Evolutionary conservation across 129 eudicot species (phyloP), one percentile per base, ranked within the genome.

Genomic region (Mikania micrantha): DNA sequence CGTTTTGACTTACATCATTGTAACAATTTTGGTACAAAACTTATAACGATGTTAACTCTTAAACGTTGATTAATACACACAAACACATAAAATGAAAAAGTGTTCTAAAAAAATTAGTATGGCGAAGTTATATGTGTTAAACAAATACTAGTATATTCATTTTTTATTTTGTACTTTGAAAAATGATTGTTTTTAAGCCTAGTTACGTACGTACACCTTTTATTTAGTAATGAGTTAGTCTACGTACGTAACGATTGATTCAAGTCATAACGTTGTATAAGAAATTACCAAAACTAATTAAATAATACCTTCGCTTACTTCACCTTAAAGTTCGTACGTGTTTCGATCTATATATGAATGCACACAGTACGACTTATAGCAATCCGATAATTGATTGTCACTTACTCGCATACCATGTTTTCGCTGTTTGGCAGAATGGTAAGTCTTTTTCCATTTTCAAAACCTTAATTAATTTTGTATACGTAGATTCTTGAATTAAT

Each of bases 341-440:
- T 68, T 35, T n/a, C n/a, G n/a, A n/a, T n/a, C n/a, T n/a, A n/a
- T 67, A 58, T 58, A 75, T 48, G 53, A 10, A 67, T 39, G 35
- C 48, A 53, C 10, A 38, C 60, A 69, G 80, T 68, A 68, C 65
- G 74, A 68, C 75, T 47, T 69, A 35, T 56, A 58, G 45, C 74
- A 5, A 47, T n/a, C n/a, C n/a, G n/a, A 57, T 25, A 67, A 56
- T 44, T 45, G 40, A 35, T 67, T 67, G 64, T 75, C 45, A 35
- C 66, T 39, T 58, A 19, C 25, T 41, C 42, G 44, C 61, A 61
- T 35, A 61, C 16, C 63, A 66, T 67, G 31, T 60, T 52, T 75
- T 75, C 57, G 56, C 75, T 60, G 39, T 47, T 76, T 68, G 57
- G 47, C 57, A 69, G 49, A 76, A 76, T 69, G 80, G 80, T 76